Percentiles rank a stretch among this genome's conserved stretches.
Evolutionary conservation across 2,329 filamentous ascomycete species (phyloP).

Genomic region (Microcyclospora tardicrescens): DNA sequence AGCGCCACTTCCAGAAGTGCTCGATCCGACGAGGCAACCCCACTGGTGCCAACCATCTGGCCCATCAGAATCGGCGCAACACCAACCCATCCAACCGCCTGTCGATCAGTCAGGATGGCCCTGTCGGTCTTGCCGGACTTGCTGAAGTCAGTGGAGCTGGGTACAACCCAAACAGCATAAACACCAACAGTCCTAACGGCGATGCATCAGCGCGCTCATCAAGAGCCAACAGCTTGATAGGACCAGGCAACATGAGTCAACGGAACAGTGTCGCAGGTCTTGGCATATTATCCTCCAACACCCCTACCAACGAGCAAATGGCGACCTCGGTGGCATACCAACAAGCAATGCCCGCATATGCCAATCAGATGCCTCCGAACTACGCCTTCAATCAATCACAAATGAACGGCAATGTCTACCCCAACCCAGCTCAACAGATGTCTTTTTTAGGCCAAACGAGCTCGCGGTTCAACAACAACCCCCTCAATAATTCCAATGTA

Average conservation of each 20-base stretch:
- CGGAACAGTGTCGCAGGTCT: conserved; percentile 21
- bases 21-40: conserved; percentile 92
- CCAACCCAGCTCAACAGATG: conserved; percentile 18
- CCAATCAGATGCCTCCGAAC: conserved; percentile 16
- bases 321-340: conserved; percentile 17
- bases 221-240: conserved; percentile 37
- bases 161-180: conserved; percentile 15
- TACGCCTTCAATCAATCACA: conserved; percentile 19
- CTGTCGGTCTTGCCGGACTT: conserved; percentile 23
- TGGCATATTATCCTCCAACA: conserved; percentile 20
- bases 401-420: conserved; percentile 20
- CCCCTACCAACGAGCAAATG: conserved; percentile 16
- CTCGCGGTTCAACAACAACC: conserved; percentile 25
- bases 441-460: conserved; percentile 27
- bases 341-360: conserved; percentile 20
- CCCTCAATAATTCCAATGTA: conserved; percentile 19
- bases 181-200: conserved; percentile 23
- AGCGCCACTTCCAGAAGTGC: conserved; percentile 98
- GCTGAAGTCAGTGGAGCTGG: conserved; percentile 19
- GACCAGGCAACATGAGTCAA: conserved; percentile 23
- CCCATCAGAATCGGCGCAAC: conserved; percentile 43
- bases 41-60: conserved; percentile 85
- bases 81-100: conserved; percentile 34
- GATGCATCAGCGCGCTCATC: conserved; percentile 36
- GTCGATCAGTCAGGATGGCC: conserved; percentile 24